Percentiles rank a stretch among this genome's conserved stretches.
Evolutionary conservation across 2,329 filamentous ascomycete genomes (phyloP).

Genomic region (Metarhizium album): DNA sequence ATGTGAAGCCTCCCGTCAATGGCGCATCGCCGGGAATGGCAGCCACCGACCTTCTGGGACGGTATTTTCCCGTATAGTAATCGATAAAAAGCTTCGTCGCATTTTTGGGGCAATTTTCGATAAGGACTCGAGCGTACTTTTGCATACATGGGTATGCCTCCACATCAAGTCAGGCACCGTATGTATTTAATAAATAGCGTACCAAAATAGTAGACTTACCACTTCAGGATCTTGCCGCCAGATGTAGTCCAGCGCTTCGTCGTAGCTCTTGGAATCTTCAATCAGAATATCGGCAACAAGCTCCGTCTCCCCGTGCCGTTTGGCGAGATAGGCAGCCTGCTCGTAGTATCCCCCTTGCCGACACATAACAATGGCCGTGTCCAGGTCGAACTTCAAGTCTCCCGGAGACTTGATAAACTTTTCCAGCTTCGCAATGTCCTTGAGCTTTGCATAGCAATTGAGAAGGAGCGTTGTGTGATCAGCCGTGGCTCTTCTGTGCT

Average conservation of each 20-base stretch:
- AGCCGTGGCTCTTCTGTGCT: slow-evolving; percentile 83
- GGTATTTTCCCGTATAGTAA: slow-evolving; percentile 84
- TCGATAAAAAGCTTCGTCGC: slow-evolving; percentile 85
- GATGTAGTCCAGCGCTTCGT: slow-evolving; percentile 82
- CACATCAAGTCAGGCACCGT: slow-evolving; percentile 18
- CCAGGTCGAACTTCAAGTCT: slow-evolving; percentile 90
- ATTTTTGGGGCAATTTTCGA: slow-evolving; percentile 74
- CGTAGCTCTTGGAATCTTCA: slow-evolving; percentile 86
- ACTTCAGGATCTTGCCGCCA: slow-evolving; percentile 72
- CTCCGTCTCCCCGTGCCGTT: slow-evolving; percentile 87
- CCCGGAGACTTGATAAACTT: slow-evolving; percentile 93
- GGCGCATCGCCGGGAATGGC: slow-evolving; percentile 26
- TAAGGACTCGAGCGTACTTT: slow-evolving; percentile 86
- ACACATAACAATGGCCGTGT: slow-evolving; percentile 96
- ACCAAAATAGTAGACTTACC: slow-evolving; percentile 37
- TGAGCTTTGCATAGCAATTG: slow-evolving; percentile 96
- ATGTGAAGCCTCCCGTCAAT: slow-evolving; percentile 34
- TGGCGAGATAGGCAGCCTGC: slow-evolving; percentile 89
- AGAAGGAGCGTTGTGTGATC: slow-evolving; percentile 91
- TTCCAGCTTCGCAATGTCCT: slow-evolving; percentile 92
- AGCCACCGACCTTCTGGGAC: slow-evolving; percentile 47
- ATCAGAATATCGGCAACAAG: slow-evolving; percentile 92
- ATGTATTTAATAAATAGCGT: not conserved
- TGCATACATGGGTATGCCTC: slow-evolving; percentile 81
- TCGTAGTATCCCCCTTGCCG: slow-evolving; percentile 94